These are phyloP conservation scores for Bisporella sp. DNA, from an alignment of 2,329 filamentous ascomycete genomes.

Conservation along the genomic window DNA sequence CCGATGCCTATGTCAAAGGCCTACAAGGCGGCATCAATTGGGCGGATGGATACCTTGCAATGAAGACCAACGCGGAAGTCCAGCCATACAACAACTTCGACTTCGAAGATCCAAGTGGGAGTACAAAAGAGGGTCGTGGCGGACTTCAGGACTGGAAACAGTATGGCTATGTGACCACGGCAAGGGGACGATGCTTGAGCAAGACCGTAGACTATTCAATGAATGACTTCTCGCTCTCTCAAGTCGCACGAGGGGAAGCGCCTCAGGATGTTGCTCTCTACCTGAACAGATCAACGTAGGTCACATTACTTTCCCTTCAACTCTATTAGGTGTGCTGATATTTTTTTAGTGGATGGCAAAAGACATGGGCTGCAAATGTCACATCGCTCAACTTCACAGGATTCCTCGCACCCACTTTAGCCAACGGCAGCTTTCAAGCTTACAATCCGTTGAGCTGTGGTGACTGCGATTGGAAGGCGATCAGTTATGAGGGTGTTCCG, in stretches of 20 bases:
- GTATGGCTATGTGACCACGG: slow-evolving; percentile 63
- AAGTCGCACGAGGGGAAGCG: slow-evolving; percentile 52
- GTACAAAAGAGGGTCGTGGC: slow-evolving; percentile 58
- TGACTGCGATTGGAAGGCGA: slow-evolving; percentile 45
- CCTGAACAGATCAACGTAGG: slow-evolving; percentile 36
- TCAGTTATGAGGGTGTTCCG: slow-evolving; percentile 56
- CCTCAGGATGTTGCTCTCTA: slow-evolving; percentile 54
- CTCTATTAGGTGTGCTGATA: no score
- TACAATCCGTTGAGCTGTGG: slow-evolving; percentile 56
- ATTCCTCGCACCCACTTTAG: slow-evolving; percentile 44
- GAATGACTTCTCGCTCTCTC: slow-evolving; percentile 64
- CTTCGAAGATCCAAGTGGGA: no score
- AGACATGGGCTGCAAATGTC: slow-evolving; percentile 49
- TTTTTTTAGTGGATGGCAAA: slow-evolving; percentile 51
- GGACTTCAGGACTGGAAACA: slow-evolving; percentile 66
- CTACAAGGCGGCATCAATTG: slow-evolving; percentile 57
- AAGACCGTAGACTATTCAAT: slow-evolving; percentile 74
- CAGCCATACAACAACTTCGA: slow-evolving; percentile 56
- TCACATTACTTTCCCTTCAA: no score
- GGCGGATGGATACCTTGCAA: slow-evolving; percentile 60
- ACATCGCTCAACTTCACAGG: slow-evolving; percentile 48
- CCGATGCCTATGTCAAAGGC: slow-evolving; percentile 62
- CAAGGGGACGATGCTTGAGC: slow-evolving; percentile 60
- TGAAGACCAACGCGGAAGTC: slow-evolving; percentile 52
- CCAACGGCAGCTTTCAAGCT: slow-evolving; percentile 58